These are phyloP conservation scores for Hypoxylon crocopeplum DNA, from an alignment of 495 filamentous ascomycete genomes.

Conservation along the genomic window DNA sequence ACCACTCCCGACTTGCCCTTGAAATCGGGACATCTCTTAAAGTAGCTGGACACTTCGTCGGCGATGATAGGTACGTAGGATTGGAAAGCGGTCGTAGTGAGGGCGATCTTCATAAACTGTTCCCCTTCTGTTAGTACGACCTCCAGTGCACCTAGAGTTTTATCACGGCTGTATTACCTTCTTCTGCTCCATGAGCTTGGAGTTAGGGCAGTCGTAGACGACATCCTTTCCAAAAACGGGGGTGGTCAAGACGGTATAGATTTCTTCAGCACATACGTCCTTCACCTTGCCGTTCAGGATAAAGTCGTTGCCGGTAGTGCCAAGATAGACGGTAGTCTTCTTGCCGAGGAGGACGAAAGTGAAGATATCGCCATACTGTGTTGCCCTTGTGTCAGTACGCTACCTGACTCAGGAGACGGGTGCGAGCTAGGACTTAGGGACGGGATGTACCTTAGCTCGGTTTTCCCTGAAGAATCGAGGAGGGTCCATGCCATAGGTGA, in stretches of 20 bases:
- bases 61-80: constrained; percentile 81
- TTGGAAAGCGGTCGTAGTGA: constrained; percentile 77
- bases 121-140: constrained; percentile 8
- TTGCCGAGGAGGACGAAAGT: constrained; percentile 79
- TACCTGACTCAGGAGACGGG: background rate
- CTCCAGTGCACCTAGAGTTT: background rate
- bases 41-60: constrained; percentile 73
- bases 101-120: constrained; percentile 85
- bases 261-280: constrained; percentile 82
- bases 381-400: constrained; percentile 36
- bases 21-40: constrained; percentile 70
- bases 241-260: constrained; percentile 81
- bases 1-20: constrained; percentile 68
- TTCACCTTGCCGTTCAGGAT: constrained; percentile 84
- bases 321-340: constrained; percentile 78
- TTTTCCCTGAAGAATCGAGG: constrained; percentile 77
- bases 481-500: constrained; percentile 84
- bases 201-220: constrained; percentile 86
- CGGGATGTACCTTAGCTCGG: constrained; percentile 67
- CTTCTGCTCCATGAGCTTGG: constrained; percentile 86
- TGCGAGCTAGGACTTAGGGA: background rate
- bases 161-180: constrained; percentile 46
- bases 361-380: constrained; percentile 78
- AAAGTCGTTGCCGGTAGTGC: constrained; percentile 82
- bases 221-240: constrained; percentile 88